These are phyloP conservation scores for Iberis pinnata DNA, from an alignment of 345 rosid genomes.

Conservation along the genomic window DNA sequence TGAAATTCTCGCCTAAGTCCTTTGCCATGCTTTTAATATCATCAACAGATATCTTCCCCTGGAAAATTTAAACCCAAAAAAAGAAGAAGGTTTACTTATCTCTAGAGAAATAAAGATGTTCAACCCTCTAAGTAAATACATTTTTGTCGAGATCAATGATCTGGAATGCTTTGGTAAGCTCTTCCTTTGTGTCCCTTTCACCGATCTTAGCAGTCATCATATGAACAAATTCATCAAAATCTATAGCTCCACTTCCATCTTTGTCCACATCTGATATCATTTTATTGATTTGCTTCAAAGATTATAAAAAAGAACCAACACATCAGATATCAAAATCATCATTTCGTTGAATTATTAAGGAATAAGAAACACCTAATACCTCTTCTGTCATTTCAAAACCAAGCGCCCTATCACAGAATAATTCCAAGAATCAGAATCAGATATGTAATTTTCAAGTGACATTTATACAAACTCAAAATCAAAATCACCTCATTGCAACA, in stretches of 20 bases:
- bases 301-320: neutral
- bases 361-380: slow-evolving; percentile 35
- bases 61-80: neutral
- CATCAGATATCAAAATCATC: neutral
- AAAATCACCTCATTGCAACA: slow-evolving; percentile 83
- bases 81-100: neutral
- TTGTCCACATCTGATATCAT: slow-evolving; percentile 98
- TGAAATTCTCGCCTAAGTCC: slow-evolving; percentile 79
- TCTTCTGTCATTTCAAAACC: slow-evolving; percentile 95
- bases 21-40: slow-evolving; percentile 67
- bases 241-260: slow-evolving; percentile 95
- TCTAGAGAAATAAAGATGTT: no score
- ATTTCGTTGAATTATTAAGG: no score
- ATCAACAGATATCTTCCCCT: slow-evolving; percentile 72
- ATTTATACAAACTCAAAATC: no score
- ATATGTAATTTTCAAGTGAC: no score
- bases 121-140: no score
- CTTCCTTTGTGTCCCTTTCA: slow-evolving; percentile 89
- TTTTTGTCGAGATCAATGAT: slow-evolving; percentile 84
- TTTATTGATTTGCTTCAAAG: slow-evolving; percentile 72
- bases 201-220: slow-evolving; percentile 99
- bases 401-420: slow-evolving; percentile 60
- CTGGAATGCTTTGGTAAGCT: slow-evolving; percentile 69
- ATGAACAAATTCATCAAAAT: slow-evolving; percentile 80
- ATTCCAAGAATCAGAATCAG: neutral